These are phyloP conservation scores for Phoma sp. DNA, from an alignment of 2,329 filamentous ascomycete species.

Conservation along the genomic window DNA sequence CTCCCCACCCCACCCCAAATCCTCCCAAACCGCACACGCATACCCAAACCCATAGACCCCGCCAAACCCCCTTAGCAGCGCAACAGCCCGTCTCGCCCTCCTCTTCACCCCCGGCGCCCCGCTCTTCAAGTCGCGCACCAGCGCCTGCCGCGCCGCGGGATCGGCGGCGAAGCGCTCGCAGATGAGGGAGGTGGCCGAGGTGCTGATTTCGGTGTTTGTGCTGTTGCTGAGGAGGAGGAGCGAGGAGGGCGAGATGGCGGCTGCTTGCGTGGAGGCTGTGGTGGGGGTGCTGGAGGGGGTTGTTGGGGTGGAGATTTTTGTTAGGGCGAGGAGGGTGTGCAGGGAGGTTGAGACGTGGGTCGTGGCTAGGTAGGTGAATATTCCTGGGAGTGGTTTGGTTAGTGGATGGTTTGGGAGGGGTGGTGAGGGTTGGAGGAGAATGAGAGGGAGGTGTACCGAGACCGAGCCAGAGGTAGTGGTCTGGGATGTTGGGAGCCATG, in stretches of 20 bases:
- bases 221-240: conserved; percentile 50
- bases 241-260: conserved; percentile 51
- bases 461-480: conserved; percentile 56
- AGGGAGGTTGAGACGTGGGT: conserved; percentile 65
- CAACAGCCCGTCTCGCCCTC: conserved; percentile 35
- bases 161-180: conserved; percentile 44
- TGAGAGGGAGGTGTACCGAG: conserved; percentile 41
- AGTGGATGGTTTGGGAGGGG: too few relatives aligned
- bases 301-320: conserved; percentile 32
- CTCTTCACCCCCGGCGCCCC: conserved; percentile 23
- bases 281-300: conserved; percentile 45
- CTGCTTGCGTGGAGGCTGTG: conserved; percentile 71
- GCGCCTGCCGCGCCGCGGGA: conserved; percentile 19
- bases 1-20: background rate
- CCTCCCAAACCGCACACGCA: too few relatives aligned
- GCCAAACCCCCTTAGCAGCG: conserved; percentile 35
- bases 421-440: conserved; percentile 41
- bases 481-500: conserved; percentile 50
- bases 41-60: background rate
- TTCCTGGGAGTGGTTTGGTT: conserved; percentile 45
- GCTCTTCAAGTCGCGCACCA: conserved; percentile 37
- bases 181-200: conserved; percentile 47
- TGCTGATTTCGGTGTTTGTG: conserved; percentile 53
- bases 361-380: conserved; percentile 65
- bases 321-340: conserved; percentile 65